Evolutionary conservation across 352 stramenopile species (phyloP).

Genomic region (Pelagophyceae sp.): DNA sequence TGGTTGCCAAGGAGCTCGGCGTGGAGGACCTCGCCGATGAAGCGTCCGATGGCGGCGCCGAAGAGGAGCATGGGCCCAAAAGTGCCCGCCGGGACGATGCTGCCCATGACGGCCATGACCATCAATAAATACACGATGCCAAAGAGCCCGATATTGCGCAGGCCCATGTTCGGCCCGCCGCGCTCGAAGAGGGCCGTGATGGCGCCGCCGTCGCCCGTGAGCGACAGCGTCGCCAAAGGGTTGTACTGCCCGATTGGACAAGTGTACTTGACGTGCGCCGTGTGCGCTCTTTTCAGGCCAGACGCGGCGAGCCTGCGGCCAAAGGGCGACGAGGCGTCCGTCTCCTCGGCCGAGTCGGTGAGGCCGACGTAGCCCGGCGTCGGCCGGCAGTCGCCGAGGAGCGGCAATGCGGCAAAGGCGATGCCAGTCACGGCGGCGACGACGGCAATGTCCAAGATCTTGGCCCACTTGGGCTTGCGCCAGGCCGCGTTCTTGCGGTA

Average conservation of each 20-base stretch:
- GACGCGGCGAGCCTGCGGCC: no score
- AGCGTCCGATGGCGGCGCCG: slow-evolving; percentile 29
- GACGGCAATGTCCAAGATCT: not conserved
- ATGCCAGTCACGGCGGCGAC: not conserved
- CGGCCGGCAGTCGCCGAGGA: not conserved
- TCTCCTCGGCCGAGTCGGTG: not conserved
- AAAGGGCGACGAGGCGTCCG: not conserved
- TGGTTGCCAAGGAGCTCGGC: not conserved
- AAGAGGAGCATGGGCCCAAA: slow-evolving; percentile 34
- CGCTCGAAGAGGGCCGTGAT: slow-evolving; percentile 21
- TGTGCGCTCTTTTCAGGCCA: not conserved
- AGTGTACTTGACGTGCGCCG: not conserved
- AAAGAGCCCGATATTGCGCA: not conserved
- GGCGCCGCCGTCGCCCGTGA: slow-evolving; percentile 21
- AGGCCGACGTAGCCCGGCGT: not conserved
- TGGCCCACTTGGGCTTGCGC: not conserved
- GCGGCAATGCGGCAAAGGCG: not conserved
- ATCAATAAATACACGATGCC: not conserved
- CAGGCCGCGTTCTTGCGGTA: not conserved
- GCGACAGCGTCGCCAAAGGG: slow-evolving; percentile 24
- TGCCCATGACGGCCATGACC: not conserved
- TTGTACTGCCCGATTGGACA: slow-evolving; percentile 31
- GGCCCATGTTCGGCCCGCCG: not conserved
- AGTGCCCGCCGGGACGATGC: slow-evolving; percentile 16
- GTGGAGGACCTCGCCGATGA: slow-evolving; percentile 17